A percentile compares a stretch with the other conserved stretches of the same genome.
Conservation (phyloP, 1,139 yeast species). For the Taphrina populina region DNA sequence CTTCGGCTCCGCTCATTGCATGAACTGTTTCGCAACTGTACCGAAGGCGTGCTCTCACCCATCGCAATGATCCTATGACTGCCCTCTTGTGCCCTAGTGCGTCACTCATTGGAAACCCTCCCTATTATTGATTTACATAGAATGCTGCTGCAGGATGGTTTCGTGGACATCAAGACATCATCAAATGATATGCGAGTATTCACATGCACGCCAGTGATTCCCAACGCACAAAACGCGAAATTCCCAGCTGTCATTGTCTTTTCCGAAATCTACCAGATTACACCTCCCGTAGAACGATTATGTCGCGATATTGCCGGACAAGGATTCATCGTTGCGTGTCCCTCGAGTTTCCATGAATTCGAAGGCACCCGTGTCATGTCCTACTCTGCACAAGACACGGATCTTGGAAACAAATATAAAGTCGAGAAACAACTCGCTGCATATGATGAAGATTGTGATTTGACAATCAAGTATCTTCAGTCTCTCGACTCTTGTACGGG, state of each 20-base stretch:
- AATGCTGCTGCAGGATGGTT: constrained; percentile 70
- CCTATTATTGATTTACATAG: too few species aligned
- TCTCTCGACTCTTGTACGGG: constrained; percentile 67
- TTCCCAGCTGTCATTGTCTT: constrained; percentile 79
- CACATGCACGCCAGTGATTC: constrained; percentile 65
- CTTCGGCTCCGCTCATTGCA: too few species aligned
- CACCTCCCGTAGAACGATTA: constrained; percentile 71
- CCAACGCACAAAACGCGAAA: constrained; percentile 69
- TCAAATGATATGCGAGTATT: constrained; percentile 68
- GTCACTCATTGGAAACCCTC: too few species aligned
- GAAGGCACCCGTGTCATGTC: constrained; percentile 62
- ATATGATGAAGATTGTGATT: constrained; percentile 70
- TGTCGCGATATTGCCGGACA: constrained; percentile 77
- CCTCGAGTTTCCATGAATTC: constrained; percentile 76
- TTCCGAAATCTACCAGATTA: constrained; percentile 70
- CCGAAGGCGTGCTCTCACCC: too few species aligned
- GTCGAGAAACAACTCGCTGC: constrained; percentile 65
- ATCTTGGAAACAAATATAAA: constrained; percentile 68
- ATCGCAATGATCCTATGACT: too few species aligned
- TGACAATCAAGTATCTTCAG: constrained; percentile 63
- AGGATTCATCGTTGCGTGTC: constrained; percentile 75
- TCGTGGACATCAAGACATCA: constrained; percentile 64
- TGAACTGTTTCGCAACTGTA: too few species aligned
- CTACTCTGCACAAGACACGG: constrained; percentile 74
- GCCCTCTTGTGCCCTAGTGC: too few species aligned